Evolutionary conservation across 2,329 filamentous ascomycete genomes (phyloP), one percentile per base, ranked within the genome.

Genomic region (Ilyonectria mors-panacis): DNA sequence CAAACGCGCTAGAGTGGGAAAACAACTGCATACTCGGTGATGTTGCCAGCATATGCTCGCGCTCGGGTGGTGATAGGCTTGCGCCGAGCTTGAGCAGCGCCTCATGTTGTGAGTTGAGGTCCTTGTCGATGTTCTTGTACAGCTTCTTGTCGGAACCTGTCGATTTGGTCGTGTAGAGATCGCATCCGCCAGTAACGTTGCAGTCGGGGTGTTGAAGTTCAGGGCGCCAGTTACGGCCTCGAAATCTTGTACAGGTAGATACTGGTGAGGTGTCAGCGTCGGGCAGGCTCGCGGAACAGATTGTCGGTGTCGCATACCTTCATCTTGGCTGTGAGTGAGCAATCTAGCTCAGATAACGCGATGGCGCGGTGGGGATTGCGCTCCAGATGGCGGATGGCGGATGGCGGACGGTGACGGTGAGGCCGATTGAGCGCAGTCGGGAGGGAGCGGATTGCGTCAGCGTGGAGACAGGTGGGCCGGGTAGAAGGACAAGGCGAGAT

Each of bases 131-230:
- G 78, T 92, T 93, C 82, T 95, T 97, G 86, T 98, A 98, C 9
- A 99, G 86, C 79, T 98, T 98, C 88, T 98, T 98, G 80, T 99
- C 96, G 70, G 92, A 92, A 51, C 95, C 94, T 62, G 95, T 94
- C 33, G 96, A 95, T 82, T 99, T 99, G 28, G 95, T 98, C 10
- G 95, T 98, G 85, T 98, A 99, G 19, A 98, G 88, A 81, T 99
- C 96, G 86, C 95, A 98, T 71, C 94, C 93, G 75, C 96, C 96
- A 30, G 94, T 92, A 67, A 99, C 93, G 74, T 95, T 93, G 78
- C 94, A 95, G 79, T 98, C 95, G 58, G 93, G 1, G 95, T 98
- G 77, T 96, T 94, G 85, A 98, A 98, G 80, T 97, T 98, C 78
- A 99, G 90, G 70, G 95, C 93, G 83, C 92, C 92, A 68, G 94